Base-by-base conservation (phyloP, 2,329 filamentous ascomycete genomes). In the Cladosporium sp. region DNA sequence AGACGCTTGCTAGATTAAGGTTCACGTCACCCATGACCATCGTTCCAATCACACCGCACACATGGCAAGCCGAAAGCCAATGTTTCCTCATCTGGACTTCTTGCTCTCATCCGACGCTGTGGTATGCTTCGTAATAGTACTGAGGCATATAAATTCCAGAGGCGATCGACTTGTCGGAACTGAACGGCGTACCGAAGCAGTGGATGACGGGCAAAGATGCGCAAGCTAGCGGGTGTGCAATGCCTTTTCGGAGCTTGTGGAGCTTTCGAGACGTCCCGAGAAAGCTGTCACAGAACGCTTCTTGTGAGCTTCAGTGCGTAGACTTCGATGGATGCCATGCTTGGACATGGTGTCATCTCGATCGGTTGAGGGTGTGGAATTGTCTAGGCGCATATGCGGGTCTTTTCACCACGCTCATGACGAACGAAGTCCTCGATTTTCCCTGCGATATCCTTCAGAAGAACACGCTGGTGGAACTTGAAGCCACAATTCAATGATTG, bases 401-500 rank as follows among this genome's bases (percentile, higher is more conserved):
- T n/a, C n/a, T n/a, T n/a, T n/a, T n/a, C n/a, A n/a, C n/a, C n/a
- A n/a, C n/a, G n/a, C n/a, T n/a, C n/a, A n/a, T n/a, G n/a, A n/a
- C n/a, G n/a, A n/a, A n/a, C n/a, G n/a, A n/a, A n/a, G n/a, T n/a
- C n/a, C n/a, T n/a, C n/a, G n/a, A n/a, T n/a, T n/a, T n/a, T n/a
- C n/a, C n/a, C n/a, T n/a, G n/a, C n/a, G n/a, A n/a, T n/a, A n/a
- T n/a, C n/a, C n/a, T n/a, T n/a, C n/a, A n/a, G n/a, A n/a, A n/a
- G n/a, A n/a, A n/a, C n/a, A n/a, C n/a, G n/a, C 27, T 30, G 27
- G 27, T 30, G 12, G 7, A 7, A 30, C 27, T 30, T 7, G 55
- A 12, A 57, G 45, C 33, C 54, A 49, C 19, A 55, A 47, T 41
- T 50, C 50, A 53, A 53, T 54, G 36, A 54, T n/a, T n/a, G n/a